Evolutionary conservation across 306 rosid species (phyloP), one percentile per base, ranked within the genome.

Genomic region (Hippophae tibetana): DNA sequence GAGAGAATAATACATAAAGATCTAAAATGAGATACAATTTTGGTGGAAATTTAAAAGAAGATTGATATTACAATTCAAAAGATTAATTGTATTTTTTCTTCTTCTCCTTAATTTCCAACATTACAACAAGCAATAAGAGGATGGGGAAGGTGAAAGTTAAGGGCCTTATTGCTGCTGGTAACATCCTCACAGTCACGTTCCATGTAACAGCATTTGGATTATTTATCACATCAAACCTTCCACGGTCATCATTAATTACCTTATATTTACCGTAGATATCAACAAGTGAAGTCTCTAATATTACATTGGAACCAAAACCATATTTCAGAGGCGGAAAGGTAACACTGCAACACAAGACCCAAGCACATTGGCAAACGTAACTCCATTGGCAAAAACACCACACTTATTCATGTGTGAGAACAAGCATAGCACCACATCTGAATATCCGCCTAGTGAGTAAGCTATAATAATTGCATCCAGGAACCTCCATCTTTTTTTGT

Each of bases 141-240:
- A 74, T 65, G 6, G 89, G 84, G 57, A 84, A 72, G 0, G 86
- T 84, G 63, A 69, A 82, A 61, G 71, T 82, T 65, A 84, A 65
- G 0, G 92, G 95, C 73, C 70, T 63, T 26, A 79, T 67, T 0
- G 52, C 23, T 0, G 58, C 55, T 3, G 61, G 61, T n/a, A 79
- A 67, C 89, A 84, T 87, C 67, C 54, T 52, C 59, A 87, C 92
- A 41, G 84, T 72, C 57, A 87, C 86, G 82, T 87, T 87, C 89
- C 92, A 87, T 25, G 89, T 77, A 62, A 87, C 74, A 23, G 68
- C 85, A 87, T 72, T 87, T 5, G 79, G 89, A 48, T 48, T 57
- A 1, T 64, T 67, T 10, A 87, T 84, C 69, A 82, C 95, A 63
- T 74, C 43, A 72, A 87, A 87, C 78, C 81, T 78, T 60, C 46